Base-by-base conservation (phyloP, 164 flowering plant species). In the Echeveria elegans region DNA sequence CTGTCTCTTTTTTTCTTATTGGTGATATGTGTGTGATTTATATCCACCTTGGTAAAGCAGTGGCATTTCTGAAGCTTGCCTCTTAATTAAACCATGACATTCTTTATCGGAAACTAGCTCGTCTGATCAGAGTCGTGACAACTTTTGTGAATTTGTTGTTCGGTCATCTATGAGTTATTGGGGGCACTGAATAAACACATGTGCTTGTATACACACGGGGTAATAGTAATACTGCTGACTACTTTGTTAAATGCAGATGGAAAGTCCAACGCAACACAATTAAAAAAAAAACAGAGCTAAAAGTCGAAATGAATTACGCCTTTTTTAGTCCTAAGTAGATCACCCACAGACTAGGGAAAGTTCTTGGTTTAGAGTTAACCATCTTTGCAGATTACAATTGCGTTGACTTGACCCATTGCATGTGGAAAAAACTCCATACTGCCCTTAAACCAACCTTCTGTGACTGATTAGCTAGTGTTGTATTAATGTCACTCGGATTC, bases 261-360 rank as follows among this genome's bases (percentile, higher is more conserved):
- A 23, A 7, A 50, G 56, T 50, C 56, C 56, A 50, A 50, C 26
- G 26, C 0, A 50, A 50, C 6, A n/a, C 26, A 50, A 50, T 5
- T 5, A 50, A 21, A 50, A 38, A 38, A 38, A n/a, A n/a, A 50
- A 50, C 26, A n/a, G 26, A 50, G 28, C 56, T n/a, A 21, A 50
- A 50, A 50, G 56, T 21, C 26, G 60, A 53, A 26, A 24, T 53
- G 60, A 24, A 53, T 53, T 53, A 53, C 60, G 60, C 60, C 60
- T 24, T 53, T 53, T 16, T 53, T 53, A 53, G 60, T 53, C 60
- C 60, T 10, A 53, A 53, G 60, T 53, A 53, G 60, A 53, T 53
- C 60, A 53, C 60, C 60, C 60, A 53, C 31, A 53, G 60, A 0
- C 31, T 3, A 53, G n/a, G n/a, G n/a, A n/a, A n/a, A n/a, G n/a